phyloP scores from a whole-genome alignment of 2,329 filamentous ascomycete species.

The Gliomastix tumulicola region DNA sequence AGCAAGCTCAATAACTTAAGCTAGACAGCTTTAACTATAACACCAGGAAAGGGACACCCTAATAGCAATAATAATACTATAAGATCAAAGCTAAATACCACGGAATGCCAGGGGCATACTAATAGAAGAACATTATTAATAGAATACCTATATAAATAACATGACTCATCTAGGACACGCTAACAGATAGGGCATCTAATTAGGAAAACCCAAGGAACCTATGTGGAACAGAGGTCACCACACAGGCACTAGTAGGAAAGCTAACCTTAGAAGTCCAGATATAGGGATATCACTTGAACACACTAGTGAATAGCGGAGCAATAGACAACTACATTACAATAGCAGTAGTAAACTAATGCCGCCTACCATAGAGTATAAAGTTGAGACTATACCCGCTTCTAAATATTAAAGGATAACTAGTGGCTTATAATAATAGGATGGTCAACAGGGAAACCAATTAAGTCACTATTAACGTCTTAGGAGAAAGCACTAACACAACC shows the following conservation, averaged over 20 bases:
- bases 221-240: neutral
- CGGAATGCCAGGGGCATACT: neutral
- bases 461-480: neutral
- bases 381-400: neutral
- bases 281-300: neutral
- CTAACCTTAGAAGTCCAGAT: constrained; percentile 3
- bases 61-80: constrained; percentile 3
- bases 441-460: neutral
- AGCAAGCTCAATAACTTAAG: neutral
- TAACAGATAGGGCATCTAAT: neutral
- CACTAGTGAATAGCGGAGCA: constrained; percentile 1
- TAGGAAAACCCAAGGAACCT: neutral
- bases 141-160: constrained; percentile 2
- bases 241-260: neutral
- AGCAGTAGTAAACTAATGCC: constrained; percentile 1
- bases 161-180: constrained; percentile 1
- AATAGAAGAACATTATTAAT: constrained; percentile 2
- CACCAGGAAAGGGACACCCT: neutral
- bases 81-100: neutral
- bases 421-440: neutral
- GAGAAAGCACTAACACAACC: neutral
- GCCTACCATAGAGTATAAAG: neutral
- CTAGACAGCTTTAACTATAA: neutral
- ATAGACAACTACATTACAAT: constrained; percentile 3
- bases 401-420: constrained; percentile 1